Evolutionary conservation across 1,139 yeast genomes (phyloP).

Genomic region (Protomyces gravidus): DNA sequence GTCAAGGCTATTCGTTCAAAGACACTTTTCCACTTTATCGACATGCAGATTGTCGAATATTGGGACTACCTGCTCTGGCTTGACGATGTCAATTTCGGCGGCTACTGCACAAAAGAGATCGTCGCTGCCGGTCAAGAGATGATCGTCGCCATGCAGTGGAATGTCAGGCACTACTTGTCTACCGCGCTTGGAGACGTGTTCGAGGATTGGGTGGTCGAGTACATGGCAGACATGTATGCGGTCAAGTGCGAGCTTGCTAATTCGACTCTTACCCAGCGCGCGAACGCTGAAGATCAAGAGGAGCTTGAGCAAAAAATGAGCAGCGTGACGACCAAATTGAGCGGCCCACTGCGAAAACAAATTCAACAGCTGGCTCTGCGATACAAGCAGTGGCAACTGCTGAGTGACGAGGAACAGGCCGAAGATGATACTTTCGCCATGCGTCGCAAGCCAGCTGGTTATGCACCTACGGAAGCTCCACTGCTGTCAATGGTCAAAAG

Average conservation of each 20-base stretch:
- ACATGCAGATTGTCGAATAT: conserved; percentile 65
- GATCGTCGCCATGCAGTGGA: conserved; percentile 71
- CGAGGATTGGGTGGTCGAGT: conserved; percentile 77
- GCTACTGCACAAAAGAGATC: conserved; percentile 45
- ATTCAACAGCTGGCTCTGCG: conserved; percentile 50
- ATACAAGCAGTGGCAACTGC: conserved; percentile 58
- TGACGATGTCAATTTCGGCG: conserved; percentile 87
- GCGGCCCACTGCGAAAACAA: conserved; percentile 57
- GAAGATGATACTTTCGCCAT: conserved; percentile 62
- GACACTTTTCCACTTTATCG: conserved; percentile 78
- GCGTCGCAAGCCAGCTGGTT: conserved; percentile 70
- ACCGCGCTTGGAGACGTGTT: conserved; percentile 71
- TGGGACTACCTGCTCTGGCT: conserved; percentile 95
- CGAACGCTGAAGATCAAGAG: conserved; percentile 40
- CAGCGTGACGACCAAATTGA: conserved; percentile 17
- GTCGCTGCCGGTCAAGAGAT: conserved; percentile 7
- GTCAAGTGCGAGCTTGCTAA: conserved; percentile 43
- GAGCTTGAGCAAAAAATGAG: conserved; percentile 6
- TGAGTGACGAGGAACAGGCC: conserved; percentile 64
- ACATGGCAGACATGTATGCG: conserved; percentile 65
- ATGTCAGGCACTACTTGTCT: conserved; percentile 70
- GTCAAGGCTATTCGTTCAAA: conserved; percentile 73
- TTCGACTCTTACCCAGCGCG: conserved; percentile 40
- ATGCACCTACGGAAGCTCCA: conserved; percentile 61
- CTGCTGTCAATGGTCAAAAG: conserved; percentile 73